Evolutionary conservation across 441 rosid genomes (phyloP), one percentile per base, ranked within the genome.

Genomic region (Rhodomyrtus psidioides): DNA sequence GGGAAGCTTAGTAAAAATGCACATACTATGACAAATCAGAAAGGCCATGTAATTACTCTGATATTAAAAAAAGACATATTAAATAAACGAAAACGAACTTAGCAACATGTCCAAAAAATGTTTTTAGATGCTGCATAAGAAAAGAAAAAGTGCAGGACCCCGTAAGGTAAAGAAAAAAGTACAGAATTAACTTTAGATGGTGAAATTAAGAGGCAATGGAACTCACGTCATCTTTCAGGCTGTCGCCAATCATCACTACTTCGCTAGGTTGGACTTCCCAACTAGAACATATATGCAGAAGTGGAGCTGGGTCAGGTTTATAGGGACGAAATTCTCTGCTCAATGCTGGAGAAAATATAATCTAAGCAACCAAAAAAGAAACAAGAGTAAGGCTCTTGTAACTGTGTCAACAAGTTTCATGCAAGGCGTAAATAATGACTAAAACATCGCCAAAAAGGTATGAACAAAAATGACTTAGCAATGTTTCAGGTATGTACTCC

Each of bases 241-340:
- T 97, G 89, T 97, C 99, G 23, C 99, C 99, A 74, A 97, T 92
- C 99, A 97, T 97, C 91, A 97, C 91, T 87, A 97, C 96, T 92
- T 97, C 97, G 56, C 86, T 89, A 55, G 98, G 97, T 87, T 93
- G 93, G 86, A 97, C 90, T 58, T 88, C 93, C 99, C 99, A 96
- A 34, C 90, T 53, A 44, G 98, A 93, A 89, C 99, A 97, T 28
- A 97, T 97, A 89, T 95, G 96, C 54, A 96, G 92, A 82, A 97
- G 83, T 28, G 99, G 99, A 88, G 94, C 98, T 34, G 99, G 99
- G 88, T 96, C 94, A 44, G 98, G 98, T 88, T 95, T 97, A 89
- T 84, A 95, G 83, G 99, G 98, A 55, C 97, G 95, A 89, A 95
- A 95, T 92, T 97, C 99, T 90, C 99, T 93, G 91, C 98, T 95